Evolutionary conservation across 495 filamentous ascomycete species (phyloP).

Genomic region (Sabuloglossum arenarium): DNA sequence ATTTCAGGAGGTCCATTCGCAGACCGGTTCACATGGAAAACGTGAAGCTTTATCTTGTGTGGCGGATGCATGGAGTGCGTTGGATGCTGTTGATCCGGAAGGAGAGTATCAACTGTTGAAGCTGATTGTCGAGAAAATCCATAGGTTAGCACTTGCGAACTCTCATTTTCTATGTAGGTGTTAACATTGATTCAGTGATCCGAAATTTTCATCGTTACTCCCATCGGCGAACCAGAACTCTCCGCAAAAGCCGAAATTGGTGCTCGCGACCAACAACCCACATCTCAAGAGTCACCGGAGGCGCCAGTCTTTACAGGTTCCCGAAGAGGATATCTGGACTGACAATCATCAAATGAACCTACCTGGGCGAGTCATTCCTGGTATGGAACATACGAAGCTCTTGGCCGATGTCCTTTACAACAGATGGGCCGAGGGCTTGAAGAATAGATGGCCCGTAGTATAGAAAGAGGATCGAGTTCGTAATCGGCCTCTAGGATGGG

Average conservation of each 20-base stretch:
- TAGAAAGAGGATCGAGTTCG: slow-evolving; percentile 8
- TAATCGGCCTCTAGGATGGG: not conserved
- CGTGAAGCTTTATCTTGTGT: slow-evolving; percentile 62
- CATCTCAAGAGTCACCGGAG: slow-evolving; percentile 60
- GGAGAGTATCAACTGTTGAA: slow-evolving; percentile 69
- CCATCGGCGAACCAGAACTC: slow-evolving; percentile 23
- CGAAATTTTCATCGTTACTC: slow-evolving; percentile 28
- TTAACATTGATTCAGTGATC: slow-evolving; percentile 19
- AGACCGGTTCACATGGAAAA: slow-evolving; percentile 52
- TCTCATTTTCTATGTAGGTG: not conserved
- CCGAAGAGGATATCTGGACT: slow-evolving; percentile 18
- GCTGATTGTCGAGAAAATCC: slow-evolving; percentile 39
- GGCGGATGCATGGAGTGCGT: slow-evolving; percentile 60
- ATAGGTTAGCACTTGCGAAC: slow-evolving; percentile 19
- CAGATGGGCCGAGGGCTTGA: slow-evolving; percentile 73
- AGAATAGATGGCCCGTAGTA: slow-evolving; percentile 49
- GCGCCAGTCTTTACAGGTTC: slow-evolving; percentile 37
- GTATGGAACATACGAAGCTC: slow-evolving; percentile 82
- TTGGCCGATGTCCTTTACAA: slow-evolving; percentile 77
- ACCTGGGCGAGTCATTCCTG: slow-evolving; percentile 28
- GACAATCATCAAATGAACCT: slow-evolving; percentile 19
- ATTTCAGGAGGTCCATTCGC: slow-evolving; percentile 63
- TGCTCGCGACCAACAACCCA: slow-evolving; percentile 66
- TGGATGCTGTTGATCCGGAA: slow-evolving; percentile 80
- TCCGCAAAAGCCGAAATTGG: slow-evolving; percentile 37